phyloP scores from a whole-genome alignment of 1,139 yeast species.

The Blastobotrys arbuscula region DNA sequence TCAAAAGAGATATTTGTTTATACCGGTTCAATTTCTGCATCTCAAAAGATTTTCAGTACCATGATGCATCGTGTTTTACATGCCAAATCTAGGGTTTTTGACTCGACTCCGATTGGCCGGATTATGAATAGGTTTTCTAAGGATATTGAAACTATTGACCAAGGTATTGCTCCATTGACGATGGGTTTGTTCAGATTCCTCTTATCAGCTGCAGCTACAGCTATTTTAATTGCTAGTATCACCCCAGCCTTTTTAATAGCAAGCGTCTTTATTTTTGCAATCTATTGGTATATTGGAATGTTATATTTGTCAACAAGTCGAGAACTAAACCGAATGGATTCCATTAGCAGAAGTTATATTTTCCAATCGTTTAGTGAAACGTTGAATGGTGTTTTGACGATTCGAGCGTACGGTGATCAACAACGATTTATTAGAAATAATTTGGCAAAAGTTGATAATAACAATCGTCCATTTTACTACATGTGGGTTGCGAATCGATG shows the following conservation, averaged over 20 bases:
- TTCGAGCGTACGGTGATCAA: constrained; percentile 94
- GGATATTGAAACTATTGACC: constrained; percentile 91
- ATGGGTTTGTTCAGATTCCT: constrained; percentile 67
- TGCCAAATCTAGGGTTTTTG: constrained; percentile 85
- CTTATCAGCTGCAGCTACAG: constrained; percentile 62
- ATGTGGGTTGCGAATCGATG: constrained; percentile 96
- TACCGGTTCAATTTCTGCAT: constrained; percentile 71
- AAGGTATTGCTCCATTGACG: constrained; percentile 79
- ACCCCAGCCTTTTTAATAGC: constrained; percentile 82
- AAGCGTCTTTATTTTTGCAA: constrained; percentile 56
- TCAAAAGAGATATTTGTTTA: constrained; percentile 58
- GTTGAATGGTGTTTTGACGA: constrained; percentile 84
- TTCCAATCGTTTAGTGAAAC: constrained; percentile 97
- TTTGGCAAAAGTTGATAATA: constrained; percentile 69
- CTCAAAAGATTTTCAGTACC: constrained; percentile 64
- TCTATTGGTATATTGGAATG: constrained; percentile 68
- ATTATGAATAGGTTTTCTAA: constrained; percentile 96
- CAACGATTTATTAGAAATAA: constrained; percentile 78
- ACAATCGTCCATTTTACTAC: constrained; percentile 88
- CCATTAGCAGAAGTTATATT: constrained; percentile 87
- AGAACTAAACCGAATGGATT: constrained; percentile 85
- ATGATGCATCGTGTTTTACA: constrained; percentile 57
- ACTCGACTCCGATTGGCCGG: constrained; percentile 93
- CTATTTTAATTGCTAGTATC: constrained; percentile 66
- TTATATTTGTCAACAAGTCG: constrained; percentile 82